phyloP scores from a whole-genome alignment of 495 filamentous ascomycete genomes.

The Hyaloscypha finlandica region DNA sequence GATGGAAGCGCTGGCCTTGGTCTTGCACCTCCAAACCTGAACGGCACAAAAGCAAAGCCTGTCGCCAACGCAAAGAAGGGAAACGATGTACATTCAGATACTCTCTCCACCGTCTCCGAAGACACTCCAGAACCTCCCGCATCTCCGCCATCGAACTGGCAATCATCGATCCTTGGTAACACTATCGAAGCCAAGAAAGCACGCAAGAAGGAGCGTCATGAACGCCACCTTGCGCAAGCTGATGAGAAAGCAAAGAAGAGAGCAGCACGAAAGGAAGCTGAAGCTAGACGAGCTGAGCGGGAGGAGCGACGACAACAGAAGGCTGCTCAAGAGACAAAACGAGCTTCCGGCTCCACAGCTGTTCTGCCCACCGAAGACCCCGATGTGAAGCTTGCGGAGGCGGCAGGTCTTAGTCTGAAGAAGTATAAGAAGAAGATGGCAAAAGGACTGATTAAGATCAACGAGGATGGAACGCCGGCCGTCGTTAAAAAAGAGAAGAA shows the following conservation, averaged over 20 bases:
- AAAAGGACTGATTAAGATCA: slow-evolving; percentile 65
- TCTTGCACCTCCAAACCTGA: slow-evolving; percentile 16
- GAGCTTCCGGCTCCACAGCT: slow-evolving; percentile 32
- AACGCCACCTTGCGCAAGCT: slow-evolving; percentile 38
- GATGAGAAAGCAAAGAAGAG: slow-evolving; percentile 39
- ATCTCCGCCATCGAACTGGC: neutral
- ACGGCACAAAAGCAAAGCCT: slow-evolving; percentile 26
- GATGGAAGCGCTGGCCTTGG: slow-evolving; percentile 32
- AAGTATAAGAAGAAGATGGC: slow-evolving; percentile 73
- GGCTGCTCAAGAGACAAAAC: slow-evolving; percentile 34
- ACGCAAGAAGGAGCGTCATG: slow-evolving; percentile 42
- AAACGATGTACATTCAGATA: slow-evolving; percentile 5
- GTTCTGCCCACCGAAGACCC: slow-evolving; percentile 17
- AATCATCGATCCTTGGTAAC: slow-evolving; percentile 3
- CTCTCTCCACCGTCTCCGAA: slow-evolving; percentile 7
- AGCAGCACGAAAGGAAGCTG: slow-evolving; percentile 30
- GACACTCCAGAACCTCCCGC: slow-evolving; percentile 8
- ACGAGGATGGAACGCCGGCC: slow-evolving; percentile 57
- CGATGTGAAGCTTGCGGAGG: slow-evolving; percentile 53
- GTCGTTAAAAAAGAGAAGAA: slow-evolving; percentile 79
- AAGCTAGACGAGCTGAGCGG: slow-evolving; percentile 31
- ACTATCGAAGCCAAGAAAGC: slow-evolving; percentile 35
- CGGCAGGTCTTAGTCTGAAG: slow-evolving; percentile 65
- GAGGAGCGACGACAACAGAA: slow-evolving; percentile 46
- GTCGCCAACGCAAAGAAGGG: slow-evolving; percentile 9